These are phyloP conservation scores for Phaeosphaeria sp. DNA, from an alignment of 2,329 filamentous ascomycete species.

Conservation along the genomic window DNA sequence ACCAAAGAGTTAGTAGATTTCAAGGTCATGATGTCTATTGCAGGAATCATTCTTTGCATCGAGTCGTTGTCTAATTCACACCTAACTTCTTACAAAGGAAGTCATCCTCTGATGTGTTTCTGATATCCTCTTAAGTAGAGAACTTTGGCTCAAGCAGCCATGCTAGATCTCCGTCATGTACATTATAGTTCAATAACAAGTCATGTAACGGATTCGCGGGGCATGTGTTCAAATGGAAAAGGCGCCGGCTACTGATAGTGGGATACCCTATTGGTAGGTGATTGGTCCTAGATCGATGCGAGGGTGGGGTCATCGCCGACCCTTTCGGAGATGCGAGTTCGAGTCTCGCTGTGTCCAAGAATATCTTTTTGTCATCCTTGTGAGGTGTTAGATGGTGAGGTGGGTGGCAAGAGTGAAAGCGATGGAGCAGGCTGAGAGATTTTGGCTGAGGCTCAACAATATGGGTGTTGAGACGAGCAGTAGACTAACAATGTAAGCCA, in stretches of 20 bases:
- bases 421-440: neutral
- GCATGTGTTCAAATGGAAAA: neutral
- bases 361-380: neutral
- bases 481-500: too few species aligned
- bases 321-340: conserved; percentile 1
- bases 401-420: neutral
- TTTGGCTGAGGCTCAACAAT: neutral
- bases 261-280: neutral
- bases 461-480: neutral
- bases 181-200: neutral
- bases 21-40: too few species aligned
- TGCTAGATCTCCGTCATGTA: too few species aligned
- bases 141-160: too few species aligned
- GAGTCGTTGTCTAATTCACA: too few species aligned
- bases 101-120: too few species aligned
- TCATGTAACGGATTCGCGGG: neutral
- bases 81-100: too few species aligned
- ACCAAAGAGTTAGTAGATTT: too few species aligned
- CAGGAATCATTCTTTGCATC: too few species aligned
- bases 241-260: neutral
- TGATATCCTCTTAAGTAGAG: too few species aligned
- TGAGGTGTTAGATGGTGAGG: neutral
- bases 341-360: neutral
- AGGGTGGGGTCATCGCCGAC: too few species aligned
- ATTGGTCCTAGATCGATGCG: neutral